Conservation (phyloP, 352 stramenopile species). For the Pythium rhizo-oryzae region DNA sequence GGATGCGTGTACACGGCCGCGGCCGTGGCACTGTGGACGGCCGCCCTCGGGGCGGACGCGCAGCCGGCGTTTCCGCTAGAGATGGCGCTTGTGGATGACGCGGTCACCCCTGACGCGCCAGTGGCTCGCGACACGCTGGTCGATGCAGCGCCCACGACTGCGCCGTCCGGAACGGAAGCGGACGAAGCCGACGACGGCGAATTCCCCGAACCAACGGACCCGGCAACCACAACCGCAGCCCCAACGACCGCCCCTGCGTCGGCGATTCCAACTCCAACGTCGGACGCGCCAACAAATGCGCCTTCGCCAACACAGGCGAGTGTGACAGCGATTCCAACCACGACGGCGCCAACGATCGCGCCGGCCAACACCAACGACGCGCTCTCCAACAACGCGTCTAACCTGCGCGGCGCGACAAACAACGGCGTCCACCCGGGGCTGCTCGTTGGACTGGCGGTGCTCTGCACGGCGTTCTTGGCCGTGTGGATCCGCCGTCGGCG, state of each 20-base stretch:
- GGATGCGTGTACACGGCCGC: constrained; percentile 9
- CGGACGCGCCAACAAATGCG: not conserved
- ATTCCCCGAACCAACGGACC: constrained; percentile 14
- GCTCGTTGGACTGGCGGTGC: constrained; percentile 15
- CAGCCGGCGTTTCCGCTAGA: not conserved
- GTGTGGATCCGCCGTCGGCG: constrained; percentile 27
- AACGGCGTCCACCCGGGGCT: constrained; percentile 20
- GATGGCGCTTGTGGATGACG: not conserved
- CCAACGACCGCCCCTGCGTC: constrained; percentile 7
- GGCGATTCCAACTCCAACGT: constrained; percentile 3
- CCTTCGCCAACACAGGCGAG: constrained; percentile 12
- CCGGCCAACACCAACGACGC: constrained; percentile 12
- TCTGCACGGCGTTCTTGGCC: constrained; percentile 24
- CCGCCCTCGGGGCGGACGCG: not conserved
- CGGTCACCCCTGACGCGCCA: not conserved
- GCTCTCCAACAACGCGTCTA: constrained; percentile 7
- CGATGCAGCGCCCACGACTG: not conserved
- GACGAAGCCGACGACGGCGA: constrained; percentile 1
- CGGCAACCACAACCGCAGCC: not conserved
- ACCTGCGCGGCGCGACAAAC: constrained; percentile 4
- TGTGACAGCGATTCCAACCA: not conserved
- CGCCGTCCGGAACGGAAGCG: not conserved
- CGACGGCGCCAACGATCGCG: not conserved
- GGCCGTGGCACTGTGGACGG: constrained; percentile 10
- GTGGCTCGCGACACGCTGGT: not conserved